A percentile compares a stretch with the other conserved stretches of the same genome.
phyloP scores from a whole-genome alignment of 1,139 yeast species.

The Kodamaea derodonti region DNA sequence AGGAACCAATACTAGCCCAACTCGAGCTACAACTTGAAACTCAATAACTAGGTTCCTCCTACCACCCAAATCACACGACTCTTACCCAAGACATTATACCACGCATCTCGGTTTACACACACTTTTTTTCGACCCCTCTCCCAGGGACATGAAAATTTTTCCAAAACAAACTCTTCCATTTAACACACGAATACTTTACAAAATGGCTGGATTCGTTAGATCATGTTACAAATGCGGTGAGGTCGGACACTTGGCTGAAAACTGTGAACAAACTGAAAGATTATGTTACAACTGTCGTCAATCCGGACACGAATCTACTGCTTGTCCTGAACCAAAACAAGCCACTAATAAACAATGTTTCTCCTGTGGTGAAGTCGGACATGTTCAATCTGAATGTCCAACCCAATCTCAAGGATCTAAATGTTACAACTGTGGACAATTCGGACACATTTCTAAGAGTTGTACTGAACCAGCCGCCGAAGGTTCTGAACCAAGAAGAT shows the following conservation, averaged over 20 bases:
- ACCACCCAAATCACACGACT: background rate
- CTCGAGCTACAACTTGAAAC: too few species aligned
- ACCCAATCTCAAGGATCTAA: slow-evolving; percentile 46
- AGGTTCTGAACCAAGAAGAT: slow-evolving; percentile 15
- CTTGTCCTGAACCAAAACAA: slow-evolving; percentile 84
- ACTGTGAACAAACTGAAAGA: slow-evolving; percentile 77
- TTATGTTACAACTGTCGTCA: slow-evolving; percentile 90
- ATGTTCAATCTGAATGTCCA: slow-evolving; percentile 67
- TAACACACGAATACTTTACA: background rate
- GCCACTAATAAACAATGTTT: slow-evolving; percentile 83
- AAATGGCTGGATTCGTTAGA: slow-evolving; percentile 70
- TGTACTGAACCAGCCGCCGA: slow-evolving; percentile 41
- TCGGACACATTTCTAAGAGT: slow-evolving; percentile 80
- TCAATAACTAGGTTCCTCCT: too few species aligned
- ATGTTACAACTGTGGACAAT: slow-evolving; percentile 59
- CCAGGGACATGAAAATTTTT: slow-evolving; percentile 10
- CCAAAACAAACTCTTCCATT: slow-evolving; percentile 4
- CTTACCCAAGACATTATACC: background rate
- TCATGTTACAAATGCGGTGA: slow-evolving; percentile 92
- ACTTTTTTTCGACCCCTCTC: slow-evolving; percentile 1
- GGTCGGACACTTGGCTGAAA: slow-evolving; percentile 87
- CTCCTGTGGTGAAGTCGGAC: slow-evolving; percentile 77
- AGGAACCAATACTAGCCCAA: too few species aligned
- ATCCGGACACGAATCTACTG: slow-evolving; percentile 87
- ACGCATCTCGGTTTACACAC: background rate